These are phyloP conservation scores for Auricularia sp. DNA, from an alignment of 768 basidiomycete species.

Conservation along the genomic window DNA sequence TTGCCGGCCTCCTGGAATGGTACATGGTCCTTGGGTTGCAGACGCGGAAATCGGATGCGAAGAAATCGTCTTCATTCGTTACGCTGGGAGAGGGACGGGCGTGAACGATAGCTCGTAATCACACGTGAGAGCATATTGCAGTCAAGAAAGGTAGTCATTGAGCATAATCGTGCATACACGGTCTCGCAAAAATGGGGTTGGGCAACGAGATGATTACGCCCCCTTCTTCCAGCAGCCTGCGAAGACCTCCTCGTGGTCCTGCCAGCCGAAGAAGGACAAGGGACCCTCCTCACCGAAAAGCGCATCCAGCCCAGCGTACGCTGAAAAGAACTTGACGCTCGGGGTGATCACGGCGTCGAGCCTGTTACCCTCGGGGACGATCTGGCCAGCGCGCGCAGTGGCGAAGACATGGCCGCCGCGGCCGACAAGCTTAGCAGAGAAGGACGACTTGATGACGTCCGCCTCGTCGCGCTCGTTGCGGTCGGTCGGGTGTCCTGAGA, in stretches of 20 bases:
- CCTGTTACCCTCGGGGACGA: neutral
- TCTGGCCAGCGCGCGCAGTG: neutral
- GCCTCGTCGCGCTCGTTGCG: neutral
- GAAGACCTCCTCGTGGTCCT: neutral
- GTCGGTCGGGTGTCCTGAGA: neutral
- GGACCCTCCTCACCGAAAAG: neutral
- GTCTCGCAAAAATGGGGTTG: too few relatives aligned
- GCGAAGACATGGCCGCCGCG: neutral
- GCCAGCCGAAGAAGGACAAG: neutral
- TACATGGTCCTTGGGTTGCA: conserved; percentile 2
- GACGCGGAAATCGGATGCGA: conserved; percentile 3
- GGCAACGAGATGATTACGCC: neutral
- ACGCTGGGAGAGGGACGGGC: too few relatives aligned
- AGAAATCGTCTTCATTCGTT: conserved; percentile 4
- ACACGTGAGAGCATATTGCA: too few relatives aligned
- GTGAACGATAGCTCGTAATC: too few relatives aligned
- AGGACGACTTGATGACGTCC: neutral
- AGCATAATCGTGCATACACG: too few relatives aligned
- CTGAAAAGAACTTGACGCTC: neutral
- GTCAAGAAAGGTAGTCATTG: too few relatives aligned
- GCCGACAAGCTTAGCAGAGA: neutral
- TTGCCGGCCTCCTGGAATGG: conserved; percentile 2
- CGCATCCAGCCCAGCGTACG: neutral
- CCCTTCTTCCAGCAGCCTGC: neutral
- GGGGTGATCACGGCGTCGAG: neutral